Evolutionary conservation across 129 eudicot species (phyloP).

Genomic region (Artemisia argyi): DNA sequence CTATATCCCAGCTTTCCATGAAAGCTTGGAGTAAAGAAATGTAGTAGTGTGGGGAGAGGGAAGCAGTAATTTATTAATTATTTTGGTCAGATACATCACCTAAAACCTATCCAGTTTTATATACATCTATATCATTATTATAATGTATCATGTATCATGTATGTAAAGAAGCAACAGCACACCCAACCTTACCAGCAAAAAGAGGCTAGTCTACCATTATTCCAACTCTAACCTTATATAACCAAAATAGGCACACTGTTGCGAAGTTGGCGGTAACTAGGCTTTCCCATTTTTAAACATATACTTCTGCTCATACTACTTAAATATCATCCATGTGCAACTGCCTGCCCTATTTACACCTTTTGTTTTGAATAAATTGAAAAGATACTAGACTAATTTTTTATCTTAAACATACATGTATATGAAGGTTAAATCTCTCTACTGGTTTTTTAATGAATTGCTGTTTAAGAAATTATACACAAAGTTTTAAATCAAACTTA

Average conservation of each 20-base stretch:
- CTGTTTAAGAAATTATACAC: too few relatives aligned
- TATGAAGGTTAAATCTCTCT: too few relatives aligned
- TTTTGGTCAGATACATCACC: conserved; percentile 10
- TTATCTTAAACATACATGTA: too few relatives aligned
- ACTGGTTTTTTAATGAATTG: too few relatives aligned
- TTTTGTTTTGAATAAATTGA: conserved; percentile 13
- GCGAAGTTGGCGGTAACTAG: conserved; percentile 31
- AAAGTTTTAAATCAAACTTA: too few relatives aligned
- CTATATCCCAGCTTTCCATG: not conserved
- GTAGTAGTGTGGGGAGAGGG: conserved; percentile 8
- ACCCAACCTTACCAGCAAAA: conserved; percentile 16
- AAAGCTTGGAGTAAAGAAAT: not conserved
- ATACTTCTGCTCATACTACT: not conserved
- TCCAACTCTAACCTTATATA: conserved; percentile 42
- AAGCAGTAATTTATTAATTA: conserved; percentile 1
- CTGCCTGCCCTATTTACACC: conserved; percentile 11
- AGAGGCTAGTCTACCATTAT: conserved; percentile 24
- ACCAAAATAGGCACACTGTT: conserved; percentile 42
- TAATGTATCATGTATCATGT: too few relatives aligned
- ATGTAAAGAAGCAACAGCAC: conserved; percentile 23
- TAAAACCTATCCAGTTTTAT: conserved; percentile 25
- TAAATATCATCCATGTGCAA: conserved; percentile 27
- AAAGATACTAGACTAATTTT: too few relatives aligned
- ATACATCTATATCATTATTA: conserved; percentile 5
- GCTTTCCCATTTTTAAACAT: conserved; percentile 27